phyloP scores from a whole-genome alignment of 495 filamentous ascomycete species.

The Aspergillus egyptiacus region DNA sequence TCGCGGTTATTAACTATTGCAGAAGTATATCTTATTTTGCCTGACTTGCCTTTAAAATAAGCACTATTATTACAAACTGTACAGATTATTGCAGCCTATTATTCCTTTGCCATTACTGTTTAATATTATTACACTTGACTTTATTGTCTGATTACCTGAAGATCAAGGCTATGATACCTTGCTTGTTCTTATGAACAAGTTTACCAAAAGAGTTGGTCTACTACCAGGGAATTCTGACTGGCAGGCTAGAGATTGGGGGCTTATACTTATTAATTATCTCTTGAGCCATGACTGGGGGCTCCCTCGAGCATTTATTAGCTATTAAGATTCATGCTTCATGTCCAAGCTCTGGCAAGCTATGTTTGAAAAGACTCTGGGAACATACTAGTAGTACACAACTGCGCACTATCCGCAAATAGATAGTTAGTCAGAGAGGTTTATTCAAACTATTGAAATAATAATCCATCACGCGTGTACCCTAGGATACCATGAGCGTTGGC shows the following conservation, averaged over 20 bases:
- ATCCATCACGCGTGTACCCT: neutral
- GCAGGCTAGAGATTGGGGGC: neutral
- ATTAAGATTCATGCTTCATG: neutral
- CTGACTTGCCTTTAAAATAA: neutral
- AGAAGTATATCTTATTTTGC: neutral
- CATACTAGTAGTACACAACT: neutral
- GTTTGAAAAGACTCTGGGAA: neutral
- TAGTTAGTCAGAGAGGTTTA: conserved; percentile 13
- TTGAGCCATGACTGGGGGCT: neutral
- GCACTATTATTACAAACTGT: neutral
- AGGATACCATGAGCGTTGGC: neutral
- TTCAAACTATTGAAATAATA: conserved; percentile 16
- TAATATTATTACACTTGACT: neutral
- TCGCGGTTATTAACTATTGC: neutral
- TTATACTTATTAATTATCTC: neutral
- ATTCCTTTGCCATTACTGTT: neutral
- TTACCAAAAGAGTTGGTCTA: neutral
- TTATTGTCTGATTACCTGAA: neutral
- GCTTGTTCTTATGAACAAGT: neutral
- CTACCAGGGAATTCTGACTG: neutral
- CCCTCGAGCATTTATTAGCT: neutral
- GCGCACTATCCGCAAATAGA: conserved; percentile 19
- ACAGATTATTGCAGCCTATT: neutral
- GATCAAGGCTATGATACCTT: neutral
- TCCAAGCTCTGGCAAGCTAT: neutral